Evolutionary conservation across 805 yeast species (phyloP).

Genomic region (Candida suzukii): DNA sequence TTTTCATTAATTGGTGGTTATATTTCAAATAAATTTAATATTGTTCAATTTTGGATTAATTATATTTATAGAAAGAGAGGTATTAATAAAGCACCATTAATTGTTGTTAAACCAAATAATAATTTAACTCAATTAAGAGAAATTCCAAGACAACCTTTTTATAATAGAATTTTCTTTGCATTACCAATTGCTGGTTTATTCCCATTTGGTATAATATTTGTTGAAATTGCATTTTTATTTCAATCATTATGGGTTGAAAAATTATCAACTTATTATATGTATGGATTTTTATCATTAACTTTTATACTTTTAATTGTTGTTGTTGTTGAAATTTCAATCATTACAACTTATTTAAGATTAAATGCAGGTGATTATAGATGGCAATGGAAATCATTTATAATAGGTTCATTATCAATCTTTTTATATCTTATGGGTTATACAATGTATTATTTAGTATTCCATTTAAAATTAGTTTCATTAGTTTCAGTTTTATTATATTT

Average conservation of each 20-base stretch:
- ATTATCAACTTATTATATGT: conserved; percentile 71
- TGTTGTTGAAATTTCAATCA: conserved; percentile 63
- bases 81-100: background rate
- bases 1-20: conserved; percentile 69
- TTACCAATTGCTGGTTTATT: conserved; percentile 55
- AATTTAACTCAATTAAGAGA: too few relatives aligned
- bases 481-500: conserved; percentile 64
- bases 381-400: conserved; percentile 78
- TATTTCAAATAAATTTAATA: conserved; percentile 21
- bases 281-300: conserved; percentile 67
- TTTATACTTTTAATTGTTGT: conserved; percentile 52
- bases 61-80: conserved; percentile 7
- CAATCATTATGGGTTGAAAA: conserved; percentile 77
- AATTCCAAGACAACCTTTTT: conserved; percentile 32
- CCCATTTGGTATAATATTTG: conserved; percentile 77
- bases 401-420: conserved; percentile 63
- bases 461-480: conserved; percentile 57
- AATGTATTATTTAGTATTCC: conserved; percentile 52
- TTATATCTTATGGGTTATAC: conserved; percentile 65
- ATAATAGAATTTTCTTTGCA: conserved; percentile 24
- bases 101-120: conserved; percentile 3
- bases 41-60: conserved; percentile 7
- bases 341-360: conserved; percentile 59
- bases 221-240: conserved; percentile 66
- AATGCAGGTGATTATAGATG: conserved; percentile 47